These are phyloP conservation scores for Acaromyces ingoldii DNA, from an alignment of 1,284 basidiomycete species.

Conservation along the genomic window DNA sequence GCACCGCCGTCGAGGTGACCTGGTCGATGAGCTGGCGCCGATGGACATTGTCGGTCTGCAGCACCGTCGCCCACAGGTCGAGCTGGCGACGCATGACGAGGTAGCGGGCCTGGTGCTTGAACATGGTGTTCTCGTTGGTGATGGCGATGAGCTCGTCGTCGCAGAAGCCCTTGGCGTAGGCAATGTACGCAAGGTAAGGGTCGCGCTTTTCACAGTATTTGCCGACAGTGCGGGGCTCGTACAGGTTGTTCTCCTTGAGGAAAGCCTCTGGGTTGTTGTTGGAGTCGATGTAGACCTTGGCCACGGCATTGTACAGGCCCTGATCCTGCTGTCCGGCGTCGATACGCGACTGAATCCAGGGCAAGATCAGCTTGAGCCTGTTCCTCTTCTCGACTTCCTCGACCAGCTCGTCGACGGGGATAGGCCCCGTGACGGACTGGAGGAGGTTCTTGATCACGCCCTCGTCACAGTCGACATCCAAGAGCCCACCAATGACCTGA, in stretches of 20 bases:
- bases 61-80: conserved; percentile 94
- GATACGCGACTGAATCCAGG: conserved; percentile 91
- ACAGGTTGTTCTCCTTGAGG: conserved; percentile 97
- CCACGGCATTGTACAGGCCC: conserved; percentile 90
- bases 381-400: conserved; percentile 80
- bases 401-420: conserved; percentile 77
- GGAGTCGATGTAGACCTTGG: conserved; percentile 97
- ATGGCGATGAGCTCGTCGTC: conserved; percentile 95
- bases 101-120: conserved; percentile 98
- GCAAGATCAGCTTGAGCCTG: conserved; percentile 89
- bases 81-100: conserved; percentile 91
- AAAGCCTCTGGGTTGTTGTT: conserved; percentile 97
- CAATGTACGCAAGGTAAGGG: conserved; percentile 97
- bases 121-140: conserved; percentile 99
- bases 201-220: conserved; percentile 99
- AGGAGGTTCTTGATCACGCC: conserved; percentile 88
- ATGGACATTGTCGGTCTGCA: conserved; percentile 82
- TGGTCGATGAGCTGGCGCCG: conserved; percentile 93
- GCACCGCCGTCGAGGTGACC: conserved; percentile 73
- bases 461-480: conserved; percentile 97
- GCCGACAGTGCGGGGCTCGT: conserved; percentile 91
- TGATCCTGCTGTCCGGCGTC: conserved; percentile 87
- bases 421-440: conserved; percentile 89
- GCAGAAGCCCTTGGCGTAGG: conserved; percentile 98
- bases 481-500: conserved; percentile 93